Base-by-base conservation (phyloP, 192 early-diverging fungal species). In the Umbelopsis sp. region DNA sequence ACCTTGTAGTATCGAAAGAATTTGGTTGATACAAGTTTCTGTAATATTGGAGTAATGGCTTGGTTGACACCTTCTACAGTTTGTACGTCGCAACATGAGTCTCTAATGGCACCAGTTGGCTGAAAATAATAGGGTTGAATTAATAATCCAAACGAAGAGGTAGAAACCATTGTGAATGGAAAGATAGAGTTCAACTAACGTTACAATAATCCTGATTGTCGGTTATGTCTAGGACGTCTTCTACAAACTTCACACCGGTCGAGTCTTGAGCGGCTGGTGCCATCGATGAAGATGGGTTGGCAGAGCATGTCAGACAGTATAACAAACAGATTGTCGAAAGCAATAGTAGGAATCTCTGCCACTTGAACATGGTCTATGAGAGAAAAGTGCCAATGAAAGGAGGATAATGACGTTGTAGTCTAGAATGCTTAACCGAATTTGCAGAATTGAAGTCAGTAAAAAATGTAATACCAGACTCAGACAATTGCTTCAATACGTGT, bases 1-100 rank as follows among this genome's bases (percentile, higher is more conserved):
- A 95, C 93, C 80, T 92, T 95, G 74, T 92, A 96, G 78, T 96
- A 96, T 62, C 93, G 81, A 80, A 98, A 99, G 79, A 95, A 97
- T 11, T 86, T 87, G 38, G 95, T 93, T 29, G 86, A 83, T 22
- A 96, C 90, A n/a, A 99, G 85, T 53, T 89, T 84, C 32, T 87
- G 76, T 45, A 99, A 77, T 69, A 87, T 82, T 29, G 84, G 84
- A 17, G 86, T 75, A 41, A 98, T 81, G 20, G 86, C 86, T 34
- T 84, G 77, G 79, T 98, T 97, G 34, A 96, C 82, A 11, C 84
- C 81, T 56, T 92, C 92, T 45, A 95, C 82, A 4, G 87, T 84
- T 68, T 91, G 88, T 72, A 88, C 93, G 77, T 90, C 88, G 78
- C 91, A 92, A 26, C 84, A 87, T 11, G 87, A 79, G 71, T 90